Percentiles rank a stretch among this genome's conserved stretches.
Evolutionary conservation across 2,329 filamentous ascomycete species (phyloP).

Genomic region (Tolypocladium endophyticum): DNA sequence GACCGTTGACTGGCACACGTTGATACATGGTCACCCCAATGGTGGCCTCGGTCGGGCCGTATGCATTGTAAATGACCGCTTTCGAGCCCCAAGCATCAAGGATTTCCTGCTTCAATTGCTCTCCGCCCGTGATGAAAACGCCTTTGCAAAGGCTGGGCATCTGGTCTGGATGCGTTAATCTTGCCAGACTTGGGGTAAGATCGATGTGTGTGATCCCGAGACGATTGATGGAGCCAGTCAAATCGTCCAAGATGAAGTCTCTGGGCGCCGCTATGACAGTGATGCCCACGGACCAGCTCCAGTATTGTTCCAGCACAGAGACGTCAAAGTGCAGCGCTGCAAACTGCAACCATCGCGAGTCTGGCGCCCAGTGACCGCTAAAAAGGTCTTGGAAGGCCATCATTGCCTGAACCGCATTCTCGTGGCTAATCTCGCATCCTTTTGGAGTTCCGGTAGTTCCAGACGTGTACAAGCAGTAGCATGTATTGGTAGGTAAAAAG

Average conservation of each 20-base stretch:
- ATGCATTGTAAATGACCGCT: constrained; percentile 80
- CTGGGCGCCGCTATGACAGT: constrained; percentile 71
- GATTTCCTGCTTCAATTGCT: constrained; percentile 81
- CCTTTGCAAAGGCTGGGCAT: constrained; percentile 71
- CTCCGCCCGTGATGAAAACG: constrained; percentile 88
- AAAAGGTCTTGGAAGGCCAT: constrained; percentile 77
- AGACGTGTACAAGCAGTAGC: constrained; percentile 80
- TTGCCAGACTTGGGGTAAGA: constrained; percentile 77
- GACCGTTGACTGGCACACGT: constrained; percentile 66
- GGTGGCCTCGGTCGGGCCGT: constrained; percentile 85
- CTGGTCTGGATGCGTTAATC: constrained; percentile 66
- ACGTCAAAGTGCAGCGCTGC: constrained; percentile 94
- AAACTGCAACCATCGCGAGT: constrained; percentile 82
- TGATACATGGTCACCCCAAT: constrained; percentile 87
- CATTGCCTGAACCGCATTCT: constrained; percentile 84
- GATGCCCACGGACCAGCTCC: constrained; percentile 89
- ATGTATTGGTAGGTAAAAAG: constrained; percentile 42
- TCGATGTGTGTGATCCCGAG: constrained; percentile 83
- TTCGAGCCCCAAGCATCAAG: constrained; percentile 74
- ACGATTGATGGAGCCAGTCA: constrained; percentile 59
- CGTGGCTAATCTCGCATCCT: constrained; percentile 79
- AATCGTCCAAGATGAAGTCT: constrained; percentile 76
- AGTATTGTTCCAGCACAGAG: constrained; percentile 86
- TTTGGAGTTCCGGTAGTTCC: constrained; percentile 82
- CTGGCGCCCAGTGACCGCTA: constrained; percentile 56